Evolutionary conservation across 179 eudicot species (phyloP).

Genomic region (Silene noctiflora): DNA sequence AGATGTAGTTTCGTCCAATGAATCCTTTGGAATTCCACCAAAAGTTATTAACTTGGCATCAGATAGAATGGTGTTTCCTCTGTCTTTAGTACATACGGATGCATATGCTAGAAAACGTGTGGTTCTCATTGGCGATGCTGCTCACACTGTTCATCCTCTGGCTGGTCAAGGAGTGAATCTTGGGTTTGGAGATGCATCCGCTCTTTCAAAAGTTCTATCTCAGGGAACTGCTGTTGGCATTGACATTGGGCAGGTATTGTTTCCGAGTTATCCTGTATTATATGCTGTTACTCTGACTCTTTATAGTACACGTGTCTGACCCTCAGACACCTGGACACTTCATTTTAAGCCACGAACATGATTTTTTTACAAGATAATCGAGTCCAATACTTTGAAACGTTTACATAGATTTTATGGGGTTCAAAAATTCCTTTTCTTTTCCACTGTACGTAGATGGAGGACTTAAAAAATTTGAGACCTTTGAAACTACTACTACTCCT

Average conservation of each 20-base stretch:
- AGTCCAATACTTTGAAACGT: too few species aligned
- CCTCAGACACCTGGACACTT: background rate
- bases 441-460: background rate
- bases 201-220: slow-evolving; percentile 73
- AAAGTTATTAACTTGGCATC: slow-evolving; percentile 65
- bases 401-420: too few species aligned
- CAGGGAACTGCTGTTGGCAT: slow-evolving; percentile 84
- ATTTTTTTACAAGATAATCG: too few species aligned
- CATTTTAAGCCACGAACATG: background rate
- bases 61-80: slow-evolving; percentile 85
- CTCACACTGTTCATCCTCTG: slow-evolving; percentile 98
- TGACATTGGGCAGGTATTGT: slow-evolving; percentile 88
- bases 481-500: background rate
- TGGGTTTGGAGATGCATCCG: slow-evolving; percentile 87
- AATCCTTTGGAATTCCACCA: slow-evolving; percentile 88
- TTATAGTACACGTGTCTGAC: background rate
- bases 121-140: slow-evolving; percentile 92
- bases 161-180: slow-evolving; percentile 99
- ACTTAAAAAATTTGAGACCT: background rate
- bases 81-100: slow-evolving; percentile 77
- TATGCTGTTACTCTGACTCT: background rate
- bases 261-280: slow-evolving; percentile 2
- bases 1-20: slow-evolving; percentile 50
- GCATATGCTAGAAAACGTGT: slow-evolving; percentile 60
- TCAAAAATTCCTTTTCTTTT: background rate